These are phyloP conservation scores for Suhomyces chickasaworum DNA, from an alignment of 1,139 yeast genomes.

Conservation along the genomic window DNA sequence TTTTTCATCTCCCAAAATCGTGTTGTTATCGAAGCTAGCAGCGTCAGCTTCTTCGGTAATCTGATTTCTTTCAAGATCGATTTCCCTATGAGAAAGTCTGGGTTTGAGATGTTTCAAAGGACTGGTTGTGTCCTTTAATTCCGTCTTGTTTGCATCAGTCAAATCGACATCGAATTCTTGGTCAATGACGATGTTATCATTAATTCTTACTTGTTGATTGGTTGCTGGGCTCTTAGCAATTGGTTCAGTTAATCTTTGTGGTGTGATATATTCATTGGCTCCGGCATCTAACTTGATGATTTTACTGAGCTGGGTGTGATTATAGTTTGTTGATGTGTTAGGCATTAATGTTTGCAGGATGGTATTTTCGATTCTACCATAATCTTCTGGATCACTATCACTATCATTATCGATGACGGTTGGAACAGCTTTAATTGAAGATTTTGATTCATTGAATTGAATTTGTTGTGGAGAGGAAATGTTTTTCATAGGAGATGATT, in stretches of 20 bases:
- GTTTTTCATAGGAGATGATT: constrained; percentile 18
- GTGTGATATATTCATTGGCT: constrained; percentile 34
- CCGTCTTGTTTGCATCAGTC: constrained; percentile 11
- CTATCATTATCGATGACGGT: constrained; percentile 29
- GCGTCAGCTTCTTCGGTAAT: constrained; percentile 3
- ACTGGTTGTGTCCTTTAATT: constrained; percentile 26
- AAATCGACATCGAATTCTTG: constrained; percentile 12
- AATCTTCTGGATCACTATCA: constrained; percentile 29
- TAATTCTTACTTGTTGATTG: constrained; percentile 35
- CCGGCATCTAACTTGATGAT: constrained; percentile 21
- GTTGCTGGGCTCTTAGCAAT: constrained; percentile 44
- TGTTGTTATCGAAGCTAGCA: constrained; percentile 7
- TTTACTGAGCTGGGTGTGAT: constrained; percentile 27
- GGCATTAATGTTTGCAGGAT: constrained; percentile 26
- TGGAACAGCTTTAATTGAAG: constrained; percentile 3
- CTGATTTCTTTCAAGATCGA: background rate
- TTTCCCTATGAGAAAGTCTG: constrained; percentile 3
- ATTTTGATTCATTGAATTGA: background rate
- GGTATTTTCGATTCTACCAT: constrained; percentile 23
- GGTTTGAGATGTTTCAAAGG: constrained; percentile 25
- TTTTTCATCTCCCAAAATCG: constrained; percentile 13
- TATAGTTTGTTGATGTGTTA: constrained; percentile 16
- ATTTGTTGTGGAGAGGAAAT: constrained; percentile 5
- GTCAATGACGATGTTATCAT: constrained; percentile 17
- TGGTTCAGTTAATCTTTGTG: constrained; percentile 47